Evolutionary conservation across 2,329 filamentous ascomycete species (phyloP).

Genomic region (Kalmusia sp.): DNA sequence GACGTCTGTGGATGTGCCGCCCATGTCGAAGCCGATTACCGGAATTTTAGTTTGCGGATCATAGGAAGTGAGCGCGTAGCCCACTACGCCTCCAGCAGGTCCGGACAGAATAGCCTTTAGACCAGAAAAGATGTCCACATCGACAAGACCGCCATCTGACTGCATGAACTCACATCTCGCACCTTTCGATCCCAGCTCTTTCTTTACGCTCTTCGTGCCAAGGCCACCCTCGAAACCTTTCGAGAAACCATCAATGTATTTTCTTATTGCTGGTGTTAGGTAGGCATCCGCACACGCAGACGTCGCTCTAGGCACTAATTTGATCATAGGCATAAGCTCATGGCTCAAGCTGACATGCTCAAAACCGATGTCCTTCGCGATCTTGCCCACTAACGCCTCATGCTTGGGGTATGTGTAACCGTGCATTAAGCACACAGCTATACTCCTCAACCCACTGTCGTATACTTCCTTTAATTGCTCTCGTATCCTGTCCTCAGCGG

Average conservation of each 20-base stretch:
- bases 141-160: constrained; percentile 75
- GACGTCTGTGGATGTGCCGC: constrained; percentile 90
- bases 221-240: constrained; percentile 82
- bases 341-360: constrained; percentile 81
- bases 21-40: constrained; percentile 96
- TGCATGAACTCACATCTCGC: constrained; percentile 96
- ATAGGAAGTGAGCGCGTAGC: constrained; percentile 90
- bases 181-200: constrained; percentile 68
- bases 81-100: constrained; percentile 91
- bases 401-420: constrained; percentile 90
- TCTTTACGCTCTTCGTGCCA: constrained; percentile 75
- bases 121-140: constrained; percentile 83
- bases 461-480: constrained; percentile 71
- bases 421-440: constrained; percentile 92
- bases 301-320: constrained; percentile 76
- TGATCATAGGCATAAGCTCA: constrained; percentile 88
- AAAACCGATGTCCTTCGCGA: constrained; percentile 84
- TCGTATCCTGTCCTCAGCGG: constrained; percentile 63
- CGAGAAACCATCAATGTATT: constrained; percentile 79
- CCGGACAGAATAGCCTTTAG: constrained; percentile 86
- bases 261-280: constrained; percentile 78
- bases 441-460: constrained; percentile 75
- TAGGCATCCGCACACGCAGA: constrained; percentile 83
- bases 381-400: constrained; percentile 76
- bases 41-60: constrained; percentile 82